Evolutionary conservation across 1,139 yeast genomes (phyloP).

Genomic region (Magnusiomyces suaveolens): DNA sequence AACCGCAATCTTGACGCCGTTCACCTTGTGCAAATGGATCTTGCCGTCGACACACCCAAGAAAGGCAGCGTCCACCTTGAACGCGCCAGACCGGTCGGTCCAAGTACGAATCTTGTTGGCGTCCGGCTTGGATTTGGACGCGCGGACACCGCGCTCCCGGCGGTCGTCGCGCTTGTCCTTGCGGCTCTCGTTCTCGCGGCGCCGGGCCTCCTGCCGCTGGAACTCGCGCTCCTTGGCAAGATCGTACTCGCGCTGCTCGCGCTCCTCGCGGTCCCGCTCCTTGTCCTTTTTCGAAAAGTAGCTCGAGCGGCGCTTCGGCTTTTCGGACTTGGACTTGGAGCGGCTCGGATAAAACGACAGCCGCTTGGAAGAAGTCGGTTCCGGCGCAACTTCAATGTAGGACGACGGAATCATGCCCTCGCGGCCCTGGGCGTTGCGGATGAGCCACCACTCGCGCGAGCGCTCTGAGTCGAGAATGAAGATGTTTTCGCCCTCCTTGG

Average conservation of each 20-base stretch:
- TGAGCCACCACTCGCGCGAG: conserved; percentile 95
- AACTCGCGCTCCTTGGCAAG: conserved; percentile 16
- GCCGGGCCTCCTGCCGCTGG: conserved; percentile 14
- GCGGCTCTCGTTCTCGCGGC: not conserved
- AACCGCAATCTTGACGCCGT: conserved; percentile 96
- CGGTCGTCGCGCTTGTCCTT: not conserved
- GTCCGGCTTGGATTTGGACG: conserved; percentile 44
- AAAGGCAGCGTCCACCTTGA: conserved; percentile 94
- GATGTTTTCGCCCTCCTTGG: conserved; percentile 73
- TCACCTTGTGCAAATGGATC: conserved; percentile 83
- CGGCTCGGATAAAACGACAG: conserved; percentile 11
- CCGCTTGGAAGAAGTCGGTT: conserved; percentile 32
- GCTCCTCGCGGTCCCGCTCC: conserved; percentile 29
- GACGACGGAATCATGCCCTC: conserved; percentile 89
- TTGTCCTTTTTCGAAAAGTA: conserved; percentile 21
- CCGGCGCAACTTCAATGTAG: conserved; percentile 56
- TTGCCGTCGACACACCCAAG: conserved; percentile 91
- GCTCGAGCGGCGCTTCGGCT: conserved; percentile 5
- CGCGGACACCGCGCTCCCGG: not conserved
- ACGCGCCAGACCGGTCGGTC: conserved; percentile 91
- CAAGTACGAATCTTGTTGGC: conserved; percentile 80
- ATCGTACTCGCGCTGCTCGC: conserved; percentile 24
- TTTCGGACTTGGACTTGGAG: conserved; percentile 8
- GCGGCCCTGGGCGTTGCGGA: conserved; percentile 61
- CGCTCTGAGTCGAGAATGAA: conserved; percentile 67